Evolutionary conservation across 1,284 basidiomycete genomes (phyloP).

Genomic region (Boletus semigastroideus): DNA sequence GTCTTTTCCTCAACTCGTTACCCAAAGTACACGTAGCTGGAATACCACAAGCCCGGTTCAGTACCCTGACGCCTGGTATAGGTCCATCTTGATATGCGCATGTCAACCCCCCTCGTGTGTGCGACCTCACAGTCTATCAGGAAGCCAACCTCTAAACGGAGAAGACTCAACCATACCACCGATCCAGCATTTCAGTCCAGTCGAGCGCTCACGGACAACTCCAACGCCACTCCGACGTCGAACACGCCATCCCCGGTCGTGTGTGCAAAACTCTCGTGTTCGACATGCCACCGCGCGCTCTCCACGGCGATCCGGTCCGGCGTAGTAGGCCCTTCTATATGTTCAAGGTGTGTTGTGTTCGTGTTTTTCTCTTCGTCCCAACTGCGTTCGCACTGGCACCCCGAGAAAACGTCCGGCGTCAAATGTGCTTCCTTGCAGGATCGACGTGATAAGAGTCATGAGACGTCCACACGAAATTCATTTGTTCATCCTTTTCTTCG

Average conservation of each 20-base stretch:
- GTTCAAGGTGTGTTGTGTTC: slow-evolving; percentile 22
- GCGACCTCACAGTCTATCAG: slow-evolving; percentile 12
- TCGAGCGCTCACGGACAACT: slow-evolving; percentile 26
- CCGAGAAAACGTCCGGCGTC: neutral
- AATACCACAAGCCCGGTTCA: neutral
- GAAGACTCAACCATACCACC: slow-evolving; percentile 18
- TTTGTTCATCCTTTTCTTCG: neutral
- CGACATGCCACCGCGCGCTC: slow-evolving; percentile 31
- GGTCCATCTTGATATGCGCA: slow-evolving; percentile 14
- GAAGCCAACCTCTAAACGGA: slow-evolving; percentile 27
- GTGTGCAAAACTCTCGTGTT: slow-evolving; percentile 26
- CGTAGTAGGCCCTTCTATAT: slow-evolving; percentile 6
- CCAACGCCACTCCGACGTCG: slow-evolving; percentile 10
- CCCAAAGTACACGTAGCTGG: neutral
- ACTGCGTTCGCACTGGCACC: neutral
- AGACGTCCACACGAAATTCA: neutral
- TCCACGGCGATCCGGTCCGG: slow-evolving; percentile 19
- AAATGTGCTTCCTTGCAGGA: neutral
- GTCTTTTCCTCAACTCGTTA: neutral
- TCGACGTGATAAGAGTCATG: neutral
- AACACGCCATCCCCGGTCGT: neutral
- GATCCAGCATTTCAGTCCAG: slow-evolving; percentile 14
- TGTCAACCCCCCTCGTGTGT: slow-evolving; percentile 11
- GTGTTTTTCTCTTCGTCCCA: neutral
- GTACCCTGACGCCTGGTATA: neutral